These are phyloP conservation scores for Hondaea fermentalgiana DNA, from an alignment of 108 stramenopile genomes.

Conservation along the genomic window DNA sequence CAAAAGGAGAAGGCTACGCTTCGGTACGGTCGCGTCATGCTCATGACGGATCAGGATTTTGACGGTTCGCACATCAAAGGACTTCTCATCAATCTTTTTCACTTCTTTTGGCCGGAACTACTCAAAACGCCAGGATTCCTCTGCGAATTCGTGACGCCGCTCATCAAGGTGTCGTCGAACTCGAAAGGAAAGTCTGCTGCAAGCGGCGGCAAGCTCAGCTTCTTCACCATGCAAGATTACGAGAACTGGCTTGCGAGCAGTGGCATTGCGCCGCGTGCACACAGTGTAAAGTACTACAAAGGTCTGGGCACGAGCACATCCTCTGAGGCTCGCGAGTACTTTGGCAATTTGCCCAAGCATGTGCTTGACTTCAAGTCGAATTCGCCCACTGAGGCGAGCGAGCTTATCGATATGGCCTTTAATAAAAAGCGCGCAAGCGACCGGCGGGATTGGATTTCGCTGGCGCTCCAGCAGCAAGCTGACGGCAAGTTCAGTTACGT, in stretches of 20 bases:
- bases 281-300: constrained; percentile 85
- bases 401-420: constrained; percentile 71
- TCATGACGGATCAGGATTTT: constrained; percentile 86
- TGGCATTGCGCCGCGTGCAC: constrained; percentile 23
- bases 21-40: constrained; percentile 80
- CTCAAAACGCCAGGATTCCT: constrained; percentile 66
- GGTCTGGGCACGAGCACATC: constrained; percentile 83
- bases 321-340: constrained; percentile 78
- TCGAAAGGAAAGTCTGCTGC: too few species aligned
- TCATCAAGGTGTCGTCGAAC: constrained; percentile 58
- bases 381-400: constrained; percentile 16
- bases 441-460: constrained; percentile 71
- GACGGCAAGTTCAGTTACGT: neutral
- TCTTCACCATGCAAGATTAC: constrained; percentile 74
- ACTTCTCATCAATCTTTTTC: constrained; percentile 79
- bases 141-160: constrained; percentile 73
- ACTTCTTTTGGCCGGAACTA: constrained; percentile 77
- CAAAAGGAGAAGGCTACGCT: constrained; percentile 49
- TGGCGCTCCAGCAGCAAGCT: constrained; percentile 50
- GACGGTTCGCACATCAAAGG: constrained; percentile 88
- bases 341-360: constrained; percentile 59
- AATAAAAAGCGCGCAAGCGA: constrained; percentile 65
- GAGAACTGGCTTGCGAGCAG: constrained; percentile 60
- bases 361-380: constrained; percentile 62
- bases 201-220: constrained; percentile 29